Percentiles rank a stretch among this genome's conserved stretches.
Evolutionary conservation across 139 green algal genomes (phyloP).

Genomic region (Deuterostichococcus epilithicus): DNA sequence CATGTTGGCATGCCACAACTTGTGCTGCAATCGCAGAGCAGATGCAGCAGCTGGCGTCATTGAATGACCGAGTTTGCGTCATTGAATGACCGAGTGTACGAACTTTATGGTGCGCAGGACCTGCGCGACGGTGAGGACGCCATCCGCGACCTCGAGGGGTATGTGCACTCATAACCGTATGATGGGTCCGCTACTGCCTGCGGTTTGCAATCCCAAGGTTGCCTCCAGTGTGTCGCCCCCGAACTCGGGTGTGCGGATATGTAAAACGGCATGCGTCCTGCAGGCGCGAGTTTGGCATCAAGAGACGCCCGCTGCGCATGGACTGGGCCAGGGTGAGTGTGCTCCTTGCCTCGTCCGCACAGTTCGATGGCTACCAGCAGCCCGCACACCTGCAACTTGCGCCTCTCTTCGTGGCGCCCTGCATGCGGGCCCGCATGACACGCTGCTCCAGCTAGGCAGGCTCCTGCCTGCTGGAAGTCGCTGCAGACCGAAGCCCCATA

Average conservation of each 20-base stretch:
- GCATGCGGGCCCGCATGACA: no score
- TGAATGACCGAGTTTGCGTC: no score
- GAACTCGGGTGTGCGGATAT: neutral
- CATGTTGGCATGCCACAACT: no score
- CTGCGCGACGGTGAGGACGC: conserved; percentile 54
- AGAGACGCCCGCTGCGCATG: conserved; percentile 50
- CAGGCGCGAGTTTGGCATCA: conserved; percentile 61
- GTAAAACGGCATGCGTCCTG: neutral
- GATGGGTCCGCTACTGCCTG: neutral
- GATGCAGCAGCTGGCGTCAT: no score
- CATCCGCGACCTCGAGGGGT: conserved; percentile 60
- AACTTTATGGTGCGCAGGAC: no score
- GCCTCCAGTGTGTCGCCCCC: neutral
- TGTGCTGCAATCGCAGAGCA: no score
- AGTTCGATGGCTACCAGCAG: no score
- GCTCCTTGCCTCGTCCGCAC: neutral
- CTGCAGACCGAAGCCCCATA: neutral
- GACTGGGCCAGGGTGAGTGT: conserved; percentile 71
- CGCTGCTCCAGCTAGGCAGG: no score
- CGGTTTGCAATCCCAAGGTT: neutral
- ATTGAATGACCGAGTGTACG: no score
- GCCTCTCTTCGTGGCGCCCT: neutral
- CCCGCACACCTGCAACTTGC: neutral
- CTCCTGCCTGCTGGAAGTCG: no score
- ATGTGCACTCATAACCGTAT: neutral